Base-by-base conservation (phyloP, 108 stramenopile species). In the Cyclotella kingstonii region DNA sequence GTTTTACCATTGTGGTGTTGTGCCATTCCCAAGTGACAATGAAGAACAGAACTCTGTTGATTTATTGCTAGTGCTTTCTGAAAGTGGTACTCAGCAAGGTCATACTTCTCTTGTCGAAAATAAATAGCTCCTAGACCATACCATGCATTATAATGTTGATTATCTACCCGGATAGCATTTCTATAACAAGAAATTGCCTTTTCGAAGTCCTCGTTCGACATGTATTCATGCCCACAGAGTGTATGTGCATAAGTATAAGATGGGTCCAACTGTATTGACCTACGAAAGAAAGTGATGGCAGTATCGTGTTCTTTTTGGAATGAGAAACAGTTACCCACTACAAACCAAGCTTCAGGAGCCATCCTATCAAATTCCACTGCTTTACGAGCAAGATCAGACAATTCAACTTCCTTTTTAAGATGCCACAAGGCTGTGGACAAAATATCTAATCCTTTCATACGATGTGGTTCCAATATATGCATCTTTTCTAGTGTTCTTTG, bases 241-340 rank as follows among this genome's bases (percentile, higher is more conserved):
- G 96, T 97, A 70, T 97, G 93, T 6, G 94, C 89, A 69, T 97
- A 98, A 17, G 95, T 94, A 71, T 95, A 97, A 22, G 70, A 57
- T 22, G 95, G 87, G 56, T 95, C 93, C 23, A 98, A 51, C 60
- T 90, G 90, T 23, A 96, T 76, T 10, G 95, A 94, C 60, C 97
- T 65, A 51, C 89, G 80, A 57, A 98, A 98, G 61, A 96, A 96
- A 26, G 86, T 81, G 19, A 98, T 70, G 4, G 98, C 96, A 22
- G 92, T 85, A 74, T 97, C 96, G 71, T 96, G 95, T 59, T 98
- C 98, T 62, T 97, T 97, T 72, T 97, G 96, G 27, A 97, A 77
- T 34, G 95, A 94, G 80, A 97, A 94, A 76, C 95, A 97, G 58
- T 98, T 98, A 8, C 98, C 98, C 22, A 96, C 90, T 9, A 94